Percentiles rank a stretch among this genome's conserved stretches.
phyloP scores from a whole-genome alignment of 495 filamentous ascomycete genomes.

The Platismatia glauca region DNA sequence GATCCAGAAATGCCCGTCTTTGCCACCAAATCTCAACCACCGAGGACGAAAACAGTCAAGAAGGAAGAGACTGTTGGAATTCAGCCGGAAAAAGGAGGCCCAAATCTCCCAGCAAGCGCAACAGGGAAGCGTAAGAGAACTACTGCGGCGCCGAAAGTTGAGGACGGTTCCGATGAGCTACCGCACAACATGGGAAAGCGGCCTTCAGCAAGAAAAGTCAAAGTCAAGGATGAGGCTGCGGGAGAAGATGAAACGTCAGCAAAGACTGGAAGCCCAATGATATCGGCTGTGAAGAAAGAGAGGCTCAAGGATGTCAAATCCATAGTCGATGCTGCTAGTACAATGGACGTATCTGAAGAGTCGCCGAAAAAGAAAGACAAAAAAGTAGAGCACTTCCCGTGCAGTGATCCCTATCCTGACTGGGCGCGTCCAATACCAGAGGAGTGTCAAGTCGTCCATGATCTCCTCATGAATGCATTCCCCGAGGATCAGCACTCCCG shows the following conservation, averaged over 20 bases:
- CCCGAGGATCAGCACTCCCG: conserved; percentile 51
- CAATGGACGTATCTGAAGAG: conserved; percentile 8
- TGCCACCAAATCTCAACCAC: background rate
- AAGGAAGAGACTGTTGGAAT: background rate
- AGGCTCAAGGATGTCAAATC: conserved; percentile 16
- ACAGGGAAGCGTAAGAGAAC: conserved; percentile 24
- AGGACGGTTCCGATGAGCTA: conserved; percentile 29
- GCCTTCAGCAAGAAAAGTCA: background rate
- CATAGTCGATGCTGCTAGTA: conserved; percentile 7
- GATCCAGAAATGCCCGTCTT: background rate
- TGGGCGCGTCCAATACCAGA: conserved; percentile 57
- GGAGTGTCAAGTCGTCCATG: conserved; percentile 66
- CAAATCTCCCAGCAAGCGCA: background rate
- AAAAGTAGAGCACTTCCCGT: conserved; percentile 34
- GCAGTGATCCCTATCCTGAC: conserved; percentile 58
- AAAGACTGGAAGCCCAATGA: background rate
- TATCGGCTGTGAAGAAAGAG: conserved; percentile 12
- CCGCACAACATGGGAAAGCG: conserved; percentile 37
- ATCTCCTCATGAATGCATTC: conserved; percentile 48
- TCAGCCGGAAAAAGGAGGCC: background rate
- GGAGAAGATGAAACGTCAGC: background rate
- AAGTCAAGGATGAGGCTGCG: conserved; percentile 2
- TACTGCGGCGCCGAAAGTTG: conserved; percentile 11
- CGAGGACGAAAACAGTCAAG: background rate
- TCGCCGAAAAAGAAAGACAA: conserved; percentile 17